These are phyloP conservation scores for Monosporascus sp. DNA, from an alignment of 2,329 filamentous ascomycete genomes.

Conservation along the genomic window DNA sequence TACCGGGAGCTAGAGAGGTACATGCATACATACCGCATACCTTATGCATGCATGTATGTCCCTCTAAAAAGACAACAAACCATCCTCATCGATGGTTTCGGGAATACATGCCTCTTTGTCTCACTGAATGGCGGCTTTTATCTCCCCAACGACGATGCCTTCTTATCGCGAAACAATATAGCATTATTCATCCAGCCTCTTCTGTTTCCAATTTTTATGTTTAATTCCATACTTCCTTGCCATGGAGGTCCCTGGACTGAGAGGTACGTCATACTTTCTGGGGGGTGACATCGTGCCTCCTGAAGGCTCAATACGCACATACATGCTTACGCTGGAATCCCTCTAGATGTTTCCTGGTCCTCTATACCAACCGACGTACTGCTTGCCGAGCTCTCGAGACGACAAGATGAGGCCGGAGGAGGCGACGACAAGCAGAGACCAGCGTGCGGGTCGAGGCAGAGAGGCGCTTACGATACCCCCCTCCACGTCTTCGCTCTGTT, in stretches of 20 bases:
- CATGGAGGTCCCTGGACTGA: background rate
- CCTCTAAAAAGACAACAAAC: too few relatives aligned
- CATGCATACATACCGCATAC: too few relatives aligned
- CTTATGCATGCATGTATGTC: too few relatives aligned
- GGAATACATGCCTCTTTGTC: too few relatives aligned
- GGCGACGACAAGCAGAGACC: constrained; percentile 36
- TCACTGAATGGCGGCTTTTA: too few relatives aligned
- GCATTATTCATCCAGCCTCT: too few relatives aligned
- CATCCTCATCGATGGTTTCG: too few relatives aligned
- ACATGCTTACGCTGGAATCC: background rate
- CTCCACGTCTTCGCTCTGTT: constrained; percentile 64
- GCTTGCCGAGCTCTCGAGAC: constrained; percentile 46
- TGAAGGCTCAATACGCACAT: background rate
- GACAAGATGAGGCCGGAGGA: constrained; percentile 30
- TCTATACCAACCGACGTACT: constrained; percentile 48
- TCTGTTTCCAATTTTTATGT: too few relatives aligned
- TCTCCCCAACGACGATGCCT: too few relatives aligned
- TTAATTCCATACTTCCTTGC: background rate
- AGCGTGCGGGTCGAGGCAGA: constrained; percentile 46
- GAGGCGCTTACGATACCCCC: constrained; percentile 58
- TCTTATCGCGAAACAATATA: too few relatives aligned
- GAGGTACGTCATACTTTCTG: background rate
- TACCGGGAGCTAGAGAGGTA: too few relatives aligned
- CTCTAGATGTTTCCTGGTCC: constrained; percentile 36
- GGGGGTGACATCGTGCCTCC: too few relatives aligned